Evolutionary conservation across 495 filamentous ascomycete genomes (phyloP), one percentile per base, ranked within the genome.

Genomic region (Articulospora tetracladia): DNA sequence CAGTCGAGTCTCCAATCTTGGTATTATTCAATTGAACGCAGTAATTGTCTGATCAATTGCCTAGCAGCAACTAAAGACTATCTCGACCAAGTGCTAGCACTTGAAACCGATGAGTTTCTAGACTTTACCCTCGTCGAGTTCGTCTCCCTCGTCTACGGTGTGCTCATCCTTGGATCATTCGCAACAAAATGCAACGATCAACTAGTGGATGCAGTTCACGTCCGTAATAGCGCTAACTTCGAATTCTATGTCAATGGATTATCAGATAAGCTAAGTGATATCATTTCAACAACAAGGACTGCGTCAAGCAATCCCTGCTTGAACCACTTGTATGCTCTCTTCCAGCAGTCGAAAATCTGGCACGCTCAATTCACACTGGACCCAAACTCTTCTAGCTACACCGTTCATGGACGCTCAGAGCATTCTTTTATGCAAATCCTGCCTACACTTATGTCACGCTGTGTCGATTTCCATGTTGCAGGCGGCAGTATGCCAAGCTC

Each of bases 111-210:
- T 6, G 32, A 23, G 15, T 39, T 60, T 20, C 27, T 49, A 2
- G 44, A 41, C 13, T 20, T 39, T 13, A 55, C 41, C 2, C 28
- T 57, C 55, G 12, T 52, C 15, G 61, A 64, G 4, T 36, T 34
- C 25, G 39, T 48, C 24, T 57, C 57, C 7, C 51, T 59, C 12
- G 24, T 60, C 34, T 53, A 64, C 27, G 56, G 44, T 19, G 28
- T 64, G 3, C 48, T 64, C 8, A 39, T 64, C 28, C 49, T 64
- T 30, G 57, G 56, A 0, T 20, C 23, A 41, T 58, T 58, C 41
- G 39, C 55, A 24, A 36, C 19, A 7, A 53, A 53, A 27, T 28
- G 25, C 32, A 39, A 11, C 25, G 28, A 23, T 41, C 53, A 27
- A 19, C 19, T 55, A 22, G 1, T 55, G 25, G 30, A 55, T 22